phyloP scores from a whole-genome alignment of 1,284 basidiomycete genomes.

The Ustilago trichophora region DNA sequence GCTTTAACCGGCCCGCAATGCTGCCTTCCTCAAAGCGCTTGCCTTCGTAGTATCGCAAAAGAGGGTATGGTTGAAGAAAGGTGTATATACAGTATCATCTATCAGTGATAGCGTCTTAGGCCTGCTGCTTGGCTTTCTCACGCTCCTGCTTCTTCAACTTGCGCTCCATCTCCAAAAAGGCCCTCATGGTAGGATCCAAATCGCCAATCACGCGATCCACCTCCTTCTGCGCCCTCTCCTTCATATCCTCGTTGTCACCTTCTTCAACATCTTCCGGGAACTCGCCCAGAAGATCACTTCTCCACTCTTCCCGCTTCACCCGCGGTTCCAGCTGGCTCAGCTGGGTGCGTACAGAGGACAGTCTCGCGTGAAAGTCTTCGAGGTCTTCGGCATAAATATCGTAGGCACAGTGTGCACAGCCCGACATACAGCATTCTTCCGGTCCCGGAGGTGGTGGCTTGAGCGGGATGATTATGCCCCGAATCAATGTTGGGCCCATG shows the following conservation, averaged over 20 bases:
- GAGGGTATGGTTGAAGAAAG: no score
- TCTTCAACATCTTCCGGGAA: conserved; percentile 61
- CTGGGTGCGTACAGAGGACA: conserved; percentile 71
- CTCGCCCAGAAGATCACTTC: conserved; percentile 66
- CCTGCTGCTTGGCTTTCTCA: conserved; percentile 10
- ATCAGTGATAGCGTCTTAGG: no score
- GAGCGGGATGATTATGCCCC: conserved; percentile 49
- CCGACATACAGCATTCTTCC: conserved; percentile 85
- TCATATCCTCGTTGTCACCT: conserved; percentile 12
- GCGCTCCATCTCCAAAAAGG: conserved; percentile 62
- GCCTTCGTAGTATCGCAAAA: no score
- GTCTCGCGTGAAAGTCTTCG: conserved; percentile 73
- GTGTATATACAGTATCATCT: no score
- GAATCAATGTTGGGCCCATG: conserved; percentile 23
- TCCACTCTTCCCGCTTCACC: conserved; percentile 73
- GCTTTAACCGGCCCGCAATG: no score
- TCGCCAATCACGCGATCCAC: conserved; percentile 44
- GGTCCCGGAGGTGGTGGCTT: conserved; percentile 62
- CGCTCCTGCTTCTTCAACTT: conserved; percentile 52
- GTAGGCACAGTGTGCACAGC: conserved; percentile 86
- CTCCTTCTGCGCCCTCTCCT: conserved; percentile 41
- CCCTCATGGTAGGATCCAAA: conserved; percentile 60
- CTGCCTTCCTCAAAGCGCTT: no score
- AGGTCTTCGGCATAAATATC: conserved; percentile 83
- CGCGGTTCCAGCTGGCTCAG: conserved; percentile 72